phyloP scores from a whole-genome alignment of 352 stramenopile genomes.

The Pythium inflatum region DNA sequence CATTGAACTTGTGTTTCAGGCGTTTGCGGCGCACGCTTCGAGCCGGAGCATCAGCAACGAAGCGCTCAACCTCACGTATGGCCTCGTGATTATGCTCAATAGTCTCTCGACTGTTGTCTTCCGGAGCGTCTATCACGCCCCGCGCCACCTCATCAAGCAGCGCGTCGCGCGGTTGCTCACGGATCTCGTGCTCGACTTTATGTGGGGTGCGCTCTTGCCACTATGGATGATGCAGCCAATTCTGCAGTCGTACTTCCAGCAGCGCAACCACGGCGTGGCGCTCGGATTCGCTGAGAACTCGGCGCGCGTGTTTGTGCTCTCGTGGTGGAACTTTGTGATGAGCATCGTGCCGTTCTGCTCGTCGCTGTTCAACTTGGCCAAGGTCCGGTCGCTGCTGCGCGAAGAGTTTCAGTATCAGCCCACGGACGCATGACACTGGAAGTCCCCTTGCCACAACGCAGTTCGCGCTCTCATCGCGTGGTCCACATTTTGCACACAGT shows the following conservation, averaged over 20 bases:
- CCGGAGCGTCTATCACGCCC: background rate
- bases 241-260: background rate
- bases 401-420: background rate
- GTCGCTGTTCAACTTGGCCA: background rate
- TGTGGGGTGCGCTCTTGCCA: constrained; percentile 22
- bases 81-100: constrained; percentile 20
- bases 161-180: constrained; percentile 12
- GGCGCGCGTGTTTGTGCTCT: constrained; percentile 18
- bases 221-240: constrained; percentile 33
- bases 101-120: background rate
- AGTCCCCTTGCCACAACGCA: too few species aligned
- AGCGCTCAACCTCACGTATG: constrained; percentile 19
- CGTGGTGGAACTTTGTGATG: constrained; percentile 3
- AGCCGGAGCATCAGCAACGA: constrained; percentile 19
- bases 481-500: too few species aligned
- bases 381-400: background rate
- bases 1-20: constrained; percentile 6
- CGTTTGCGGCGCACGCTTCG: constrained; percentile 7
- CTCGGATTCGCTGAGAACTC: constrained; percentile 6
- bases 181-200: constrained; percentile 21
- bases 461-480: background rate
- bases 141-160: background rate
- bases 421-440: too few species aligned
- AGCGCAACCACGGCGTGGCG: background rate
- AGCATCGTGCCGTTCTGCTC: constrained; percentile 20